Base-by-base conservation (phyloP, 106 monocot genomes). In the Platanthera guangdongensis region DNA sequence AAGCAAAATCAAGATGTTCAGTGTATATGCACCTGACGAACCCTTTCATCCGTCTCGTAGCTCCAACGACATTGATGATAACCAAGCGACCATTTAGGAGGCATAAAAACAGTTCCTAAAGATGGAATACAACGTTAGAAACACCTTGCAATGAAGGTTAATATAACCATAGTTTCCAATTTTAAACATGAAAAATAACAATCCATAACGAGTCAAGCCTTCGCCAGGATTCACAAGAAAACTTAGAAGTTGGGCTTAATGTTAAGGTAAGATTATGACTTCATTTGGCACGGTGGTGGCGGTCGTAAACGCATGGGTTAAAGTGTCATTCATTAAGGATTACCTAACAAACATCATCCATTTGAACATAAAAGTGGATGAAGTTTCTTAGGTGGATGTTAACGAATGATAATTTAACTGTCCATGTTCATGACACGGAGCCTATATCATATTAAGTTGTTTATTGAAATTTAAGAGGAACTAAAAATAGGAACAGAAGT, bases 11-110 rank as follows among this genome's bases (percentile, higher is more conserved):
- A 67, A 25, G 12, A 67, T 12, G 25, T 67, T 8, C 12, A 16
- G 22, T 9, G 21, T 6, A 11, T 10, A 71, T 21, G 52, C 88
- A 93, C 96, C 93, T 93, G 62, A 49, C 86, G 84, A 76, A 97
- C 96, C 91, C 73, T 91, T 18, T 48, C 86, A 75, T 85, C 89
- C 73, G 96, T 80, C 68, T 89, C 86, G 82, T 97, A 97, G 80
- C 96, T 91, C 87, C 87, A 97, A 16, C 96, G 90, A 69, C 96
- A 97, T 78, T 97, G 96, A 78, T 97, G 96, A 77, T 97, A 93
- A 51, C 93, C 93, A 74, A 97, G 85, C 4, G 93, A 87, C 96
- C 96, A 97, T 71, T 97, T 97, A 49, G 96, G 93, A 85, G 96
- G 96, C 96, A 97, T 97, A 78, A 89, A 97, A 46, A 97, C 80